Evolutionary conservation across 2,329 filamentous ascomycete species (phyloP), one percentile per base, ranked within the genome.

Genomic region (Ceratocystis destructans): DNA sequence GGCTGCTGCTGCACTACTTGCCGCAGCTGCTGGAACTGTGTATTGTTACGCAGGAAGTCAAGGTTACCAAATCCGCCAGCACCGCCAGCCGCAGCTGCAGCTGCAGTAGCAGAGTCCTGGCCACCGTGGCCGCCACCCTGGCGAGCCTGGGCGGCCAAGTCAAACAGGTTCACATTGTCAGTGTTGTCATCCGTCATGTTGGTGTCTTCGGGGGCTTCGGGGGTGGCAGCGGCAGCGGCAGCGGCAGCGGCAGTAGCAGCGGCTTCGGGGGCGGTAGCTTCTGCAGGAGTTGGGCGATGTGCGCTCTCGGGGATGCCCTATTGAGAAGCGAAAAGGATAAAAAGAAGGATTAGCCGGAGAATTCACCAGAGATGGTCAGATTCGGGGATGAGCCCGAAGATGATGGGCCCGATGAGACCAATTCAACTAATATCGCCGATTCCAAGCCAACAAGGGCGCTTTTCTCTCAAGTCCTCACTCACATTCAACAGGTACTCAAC

Each of bases 1-100:
- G 94, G 94, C 75, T 97, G 90, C 76, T 96, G 92, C 78, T 99
- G 94, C 57, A 99, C 93, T 25, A 99, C 87, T 77, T 96, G 92
- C 69, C 94, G 88, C 68, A 99, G 84, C 78, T 99, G 94, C 78
- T 97, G 94, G 79, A 99, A 99, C 76, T 97, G 93, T 28, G 92
- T 87, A 75, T 97, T 97, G 76, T 92, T 90, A 73, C 94, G 87
- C 66, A 99, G 80, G 75, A 96, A 97, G 70, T 97, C 93, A 67
- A 99, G 84, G 73, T 92, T 95, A 31, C 87, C 88, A 31, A 89
- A 78, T 50, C 83, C 82, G 62, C 75, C 81, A 57, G 72, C 76
- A 46, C 76, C 80, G 44, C 78, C 81, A 45, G 78, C 81, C 45
- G 77, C 80, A 10, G 77, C 82, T 2, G 77, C 79, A 15, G 79